These are phyloP conservation scores for Digitaria exilis DNA, from an alignment of 202 grass and related monocot genomes.

Conservation along the genomic window DNA sequence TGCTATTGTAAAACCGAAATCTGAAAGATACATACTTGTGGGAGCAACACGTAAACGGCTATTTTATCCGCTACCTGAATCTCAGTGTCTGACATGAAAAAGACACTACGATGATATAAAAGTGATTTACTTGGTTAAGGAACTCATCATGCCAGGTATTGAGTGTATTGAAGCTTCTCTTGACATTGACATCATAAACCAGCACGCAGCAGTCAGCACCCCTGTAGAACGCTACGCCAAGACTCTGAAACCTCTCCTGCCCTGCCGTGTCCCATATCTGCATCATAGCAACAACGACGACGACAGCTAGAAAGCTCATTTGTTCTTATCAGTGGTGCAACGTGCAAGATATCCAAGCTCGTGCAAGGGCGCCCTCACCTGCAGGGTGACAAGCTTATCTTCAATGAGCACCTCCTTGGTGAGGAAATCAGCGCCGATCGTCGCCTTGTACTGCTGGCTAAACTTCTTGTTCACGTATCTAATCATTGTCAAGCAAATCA, in stretches of 20 bases:
- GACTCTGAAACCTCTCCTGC: slow-evolving; percentile 88
- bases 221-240: slow-evolving; percentile 87
- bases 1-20: not conserved
- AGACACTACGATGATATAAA: not conserved
- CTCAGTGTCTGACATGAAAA: not conserved
- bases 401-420: slow-evolving; percentile 93
- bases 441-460: slow-evolving; percentile 96
- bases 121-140: slow-evolving; percentile 57
- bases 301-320: not conserved
- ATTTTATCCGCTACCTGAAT: not conserved
- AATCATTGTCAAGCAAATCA: slow-evolving; percentile 42
- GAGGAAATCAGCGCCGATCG: slow-evolving; percentile 96
- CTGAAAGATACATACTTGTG: too few species aligned
- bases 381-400: slow-evolving; percentile 90
- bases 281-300: slow-evolving; percentile 7
- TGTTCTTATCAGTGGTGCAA: not conserved
- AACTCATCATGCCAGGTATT: slow-evolving; percentile 81
- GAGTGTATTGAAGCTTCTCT: slow-evolving; percentile 64
- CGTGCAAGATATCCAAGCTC: not conserved
- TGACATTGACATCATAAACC: slow-evolving; percentile 76
- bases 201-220: slow-evolving; percentile 81
- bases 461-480: slow-evolving; percentile 99
- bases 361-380: slow-evolving; percentile 49
- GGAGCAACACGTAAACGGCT: too few species aligned
- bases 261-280: slow-evolving; percentile 92